Percentiles rank a stretch among this genome's conserved stretches.
phyloP scores from a whole-genome alignment of 495 filamentous ascomycete species.

The Annulohypoxylon maeteangense region DNA sequence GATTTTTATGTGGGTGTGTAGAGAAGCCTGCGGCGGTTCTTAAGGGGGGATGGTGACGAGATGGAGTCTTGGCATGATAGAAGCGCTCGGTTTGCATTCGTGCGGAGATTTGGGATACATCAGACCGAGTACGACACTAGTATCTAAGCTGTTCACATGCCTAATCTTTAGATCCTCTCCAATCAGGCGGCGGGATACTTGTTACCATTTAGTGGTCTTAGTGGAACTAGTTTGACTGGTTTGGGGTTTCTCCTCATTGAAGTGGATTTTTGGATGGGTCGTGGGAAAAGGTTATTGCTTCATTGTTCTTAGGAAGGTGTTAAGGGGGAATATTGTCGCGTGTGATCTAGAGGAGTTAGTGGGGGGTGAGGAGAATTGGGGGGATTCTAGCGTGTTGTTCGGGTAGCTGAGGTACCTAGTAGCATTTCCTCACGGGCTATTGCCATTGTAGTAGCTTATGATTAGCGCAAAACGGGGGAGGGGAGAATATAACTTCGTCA shows the following conservation, averaged over 20 bases:
- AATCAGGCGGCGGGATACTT: slow-evolving; percentile 19
- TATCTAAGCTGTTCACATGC: background rate
- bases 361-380: background rate
- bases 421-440: background rate
- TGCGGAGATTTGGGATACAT: slow-evolving; percentile 40
- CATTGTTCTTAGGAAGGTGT: background rate
- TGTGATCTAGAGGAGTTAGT: background rate
- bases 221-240: background rate
- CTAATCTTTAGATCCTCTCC: slow-evolving; percentile 31
- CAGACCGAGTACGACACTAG: slow-evolving; percentile 37
- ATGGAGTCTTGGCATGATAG: slow-evolving; percentile 21
- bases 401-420: background rate
- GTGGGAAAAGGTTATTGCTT: background rate
- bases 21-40: background rate
- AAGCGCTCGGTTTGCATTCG: slow-evolving; percentile 35
- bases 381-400: background rate
- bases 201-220: slow-evolving; percentile 8
- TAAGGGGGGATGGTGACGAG: slow-evolving; percentile 14
- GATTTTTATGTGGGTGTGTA: background rate
- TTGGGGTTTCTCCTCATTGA: slow-evolving; percentile 20
- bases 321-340: background rate
- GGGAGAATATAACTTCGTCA: too few species aligned
- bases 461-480: too few species aligned
- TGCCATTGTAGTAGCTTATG: background rate
- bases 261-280: slow-evolving; percentile 39